Percentiles rank a stretch among this genome's conserved stretches.
phyloP scores from a whole-genome alignment of 2,329 filamentous ascomycete genomes.

The Lachnellula occidentalis region DNA sequence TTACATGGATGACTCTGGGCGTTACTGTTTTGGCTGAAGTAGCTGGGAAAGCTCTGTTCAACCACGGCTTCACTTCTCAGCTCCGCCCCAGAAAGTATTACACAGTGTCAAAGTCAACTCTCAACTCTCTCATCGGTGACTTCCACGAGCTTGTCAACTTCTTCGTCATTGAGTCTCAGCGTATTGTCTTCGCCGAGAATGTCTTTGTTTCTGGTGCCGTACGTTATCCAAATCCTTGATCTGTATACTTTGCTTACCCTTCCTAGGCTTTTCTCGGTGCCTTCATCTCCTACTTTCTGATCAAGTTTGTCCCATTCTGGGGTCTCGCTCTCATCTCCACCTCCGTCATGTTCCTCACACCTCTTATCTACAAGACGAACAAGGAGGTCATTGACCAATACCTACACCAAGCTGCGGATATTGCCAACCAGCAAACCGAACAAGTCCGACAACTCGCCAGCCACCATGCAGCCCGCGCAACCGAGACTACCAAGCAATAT shows the following conservation, averaged over 20 bases:
- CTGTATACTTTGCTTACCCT: constrained; percentile 10
- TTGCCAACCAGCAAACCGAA: constrained; percentile 57
- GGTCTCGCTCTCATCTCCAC: constrained; percentile 57
- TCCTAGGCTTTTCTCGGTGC: constrained; percentile 52
- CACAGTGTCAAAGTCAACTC: constrained; percentile 56
- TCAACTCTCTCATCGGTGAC: constrained; percentile 57
- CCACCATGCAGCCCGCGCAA: constrained; percentile 59
- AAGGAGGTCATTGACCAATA: constrained; percentile 64
- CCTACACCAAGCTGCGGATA: constrained; percentile 50
- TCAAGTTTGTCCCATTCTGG: constrained; percentile 68
- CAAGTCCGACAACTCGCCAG: constrained; percentile 57
- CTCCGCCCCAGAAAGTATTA: constrained; percentile 63
- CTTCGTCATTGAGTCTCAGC: constrained; percentile 64
- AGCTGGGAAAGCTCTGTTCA: constrained; percentile 54
- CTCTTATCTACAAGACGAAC: constrained; percentile 61
- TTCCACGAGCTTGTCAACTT: constrained; percentile 67
- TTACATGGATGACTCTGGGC: constrained; percentile 57
- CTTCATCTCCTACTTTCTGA: constrained; percentile 61
- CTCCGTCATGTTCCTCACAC: constrained; percentile 54
- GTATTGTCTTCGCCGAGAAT: constrained; percentile 64
- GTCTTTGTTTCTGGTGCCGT: constrained; percentile 54
- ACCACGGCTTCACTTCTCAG: constrained; percentile 58
- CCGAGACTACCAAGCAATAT: constrained; percentile 61
- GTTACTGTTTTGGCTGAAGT: constrained; percentile 57
- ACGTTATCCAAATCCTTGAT: constrained; percentile 32